Base-by-base conservation (phyloP, 192 early-diverging fungal genomes). In the Dimargaris verticillata region DNA sequence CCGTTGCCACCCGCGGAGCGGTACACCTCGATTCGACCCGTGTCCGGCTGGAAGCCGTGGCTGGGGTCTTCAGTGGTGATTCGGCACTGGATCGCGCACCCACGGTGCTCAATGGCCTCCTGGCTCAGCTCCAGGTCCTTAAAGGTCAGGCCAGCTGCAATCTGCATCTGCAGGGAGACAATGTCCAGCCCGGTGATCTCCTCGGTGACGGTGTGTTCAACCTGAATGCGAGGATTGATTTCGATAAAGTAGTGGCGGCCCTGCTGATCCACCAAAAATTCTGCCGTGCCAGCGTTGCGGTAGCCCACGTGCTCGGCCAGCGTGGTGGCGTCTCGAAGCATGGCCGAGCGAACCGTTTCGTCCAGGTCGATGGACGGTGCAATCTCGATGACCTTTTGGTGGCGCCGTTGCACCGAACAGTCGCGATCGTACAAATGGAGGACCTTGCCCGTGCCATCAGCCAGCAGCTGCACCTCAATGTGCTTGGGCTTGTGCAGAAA, bases 181-280 rank as follows among this genome's bases (percentile, higher is more conserved):
- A 98, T 80, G 68, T 98, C 93, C 46, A 98, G 79, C 28, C 95
- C 95, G 18, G 93, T 94, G 55, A 95, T 83, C 73, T 95, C 91
- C 75, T 98, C 95, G 52, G 95, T 95, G 44, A 95, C 90, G 38
- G 91, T 91, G 72, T 98, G 95, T 75, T 98, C 95, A 28, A 98
- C 95, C 74, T 98, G 95, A 60, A 97, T 88, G 73, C 95, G 83
- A 52, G 95, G 92, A 70, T 98, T 95, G 66, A 95, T 89, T 75
- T 98, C 95, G 60, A 98, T 93, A 63, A 98, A 98, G 80, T 95
- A 98, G 76, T 93, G 84, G 51, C 80, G 79, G 65, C 86, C 83
- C 60, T 91, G 77, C 52, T 71, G 63, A 68, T 95, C 93, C 0
- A 95, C 89, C 62, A 98, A 79, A 78, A 95, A 98, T 70, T 98